Base-by-base conservation (phyloP, 2,329 filamentous ascomycete genomes). In the Trichoderma sp. region DNA sequence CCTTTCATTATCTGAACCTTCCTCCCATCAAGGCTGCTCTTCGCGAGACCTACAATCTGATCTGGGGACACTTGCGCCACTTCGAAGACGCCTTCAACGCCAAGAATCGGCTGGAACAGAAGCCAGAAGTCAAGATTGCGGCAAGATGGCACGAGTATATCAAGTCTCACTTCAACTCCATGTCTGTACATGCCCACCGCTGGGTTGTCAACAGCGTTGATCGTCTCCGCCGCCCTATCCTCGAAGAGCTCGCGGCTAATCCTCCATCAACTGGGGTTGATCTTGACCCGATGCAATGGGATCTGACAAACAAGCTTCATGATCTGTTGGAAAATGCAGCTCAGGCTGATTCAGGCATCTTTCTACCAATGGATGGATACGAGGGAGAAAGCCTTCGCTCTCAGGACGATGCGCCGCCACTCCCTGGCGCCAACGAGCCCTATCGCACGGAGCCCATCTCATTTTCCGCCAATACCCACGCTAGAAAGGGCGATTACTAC, bases 331-430 rank as follows among this genome's bases (percentile, higher is more conserved):
- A 75, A 40, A 76, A 74, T 16, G 60, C 65, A 0, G 55, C 72
- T 0, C 69, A 75, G 0, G 74, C 76, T 0, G 75, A 77, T 37
- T 75, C 63, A 11, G 70, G 49, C 5, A 76, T 77, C 4, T 74
- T 74, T 35, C 31, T 77, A 13, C 74, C 76, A 4, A 76, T 72
- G 16, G 75, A 77, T n/a, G 76, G 76, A 0, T 77, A 77, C 27
- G 72, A 73, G 14, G 76, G 76, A 14, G 71, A 72, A 3, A 63
- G 7, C 6, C 61, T 75, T 0, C 61, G 70, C 0, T 53, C 70
- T 0, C 70, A 75, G 49, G 72, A 74, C 3, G 29, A 64, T 6
- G 63, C 68, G 4, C 31, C 52, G n/a, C 40, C 43, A 13, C 59
- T 40, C 2, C 55, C 60, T 16, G 68, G 65, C 16, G 40, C 59